Percentiles rank a stretch among this genome's conserved stretches.
phyloP scores from a whole-genome alignment of 1,284 basidiomycete species.

The Gomphus sp. region DNA sequence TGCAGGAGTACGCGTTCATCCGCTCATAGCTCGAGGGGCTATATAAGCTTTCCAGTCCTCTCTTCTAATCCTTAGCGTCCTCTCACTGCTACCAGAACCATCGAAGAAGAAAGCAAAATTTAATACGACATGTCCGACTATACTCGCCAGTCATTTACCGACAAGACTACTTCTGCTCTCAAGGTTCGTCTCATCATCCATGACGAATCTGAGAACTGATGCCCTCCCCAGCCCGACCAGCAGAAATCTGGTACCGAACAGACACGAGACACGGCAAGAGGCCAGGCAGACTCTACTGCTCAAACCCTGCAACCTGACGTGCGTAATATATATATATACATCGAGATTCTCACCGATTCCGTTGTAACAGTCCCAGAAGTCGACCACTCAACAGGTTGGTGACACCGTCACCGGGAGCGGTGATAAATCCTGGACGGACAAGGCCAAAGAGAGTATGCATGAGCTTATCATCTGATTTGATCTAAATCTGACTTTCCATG shows the following conservation, averaged over 20 bases:
- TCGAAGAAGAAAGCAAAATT: neutral
- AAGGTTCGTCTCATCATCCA: slow-evolving; percentile 25
- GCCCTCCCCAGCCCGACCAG: slow-evolving; percentile 34
- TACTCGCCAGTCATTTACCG: slow-evolving; percentile 40
- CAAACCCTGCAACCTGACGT: slow-evolving; percentile 37
- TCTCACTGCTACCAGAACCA: neutral
- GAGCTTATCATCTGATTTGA: no score
- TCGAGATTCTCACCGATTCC: neutral
- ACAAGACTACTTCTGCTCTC: slow-evolving; percentile 37
- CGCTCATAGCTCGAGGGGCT: neutral
- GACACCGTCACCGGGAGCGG: slow-evolving; percentile 34
- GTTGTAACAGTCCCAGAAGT: slow-evolving; percentile 29
- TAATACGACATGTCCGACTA: slow-evolving; percentile 11
- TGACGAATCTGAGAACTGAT: neutral
- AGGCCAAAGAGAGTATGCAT: neutral
- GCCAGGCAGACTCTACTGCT: slow-evolving; percentile 24
- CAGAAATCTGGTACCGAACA: slow-evolving; percentile 47
- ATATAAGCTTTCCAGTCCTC: neutral
- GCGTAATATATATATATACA: slow-evolving; percentile 9
- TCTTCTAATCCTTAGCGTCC: neutral
- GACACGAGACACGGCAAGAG: slow-evolving; percentile 42
- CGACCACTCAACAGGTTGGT: slow-evolving; percentile 30
- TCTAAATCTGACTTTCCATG: no score
- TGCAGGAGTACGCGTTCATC: no score
- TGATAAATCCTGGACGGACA: neutral